Evolutionary conservation across 2,329 filamentous ascomycete genomes (phyloP), one percentile per base, ranked within the genome.

Genomic region (Fusarium sororula): DNA sequence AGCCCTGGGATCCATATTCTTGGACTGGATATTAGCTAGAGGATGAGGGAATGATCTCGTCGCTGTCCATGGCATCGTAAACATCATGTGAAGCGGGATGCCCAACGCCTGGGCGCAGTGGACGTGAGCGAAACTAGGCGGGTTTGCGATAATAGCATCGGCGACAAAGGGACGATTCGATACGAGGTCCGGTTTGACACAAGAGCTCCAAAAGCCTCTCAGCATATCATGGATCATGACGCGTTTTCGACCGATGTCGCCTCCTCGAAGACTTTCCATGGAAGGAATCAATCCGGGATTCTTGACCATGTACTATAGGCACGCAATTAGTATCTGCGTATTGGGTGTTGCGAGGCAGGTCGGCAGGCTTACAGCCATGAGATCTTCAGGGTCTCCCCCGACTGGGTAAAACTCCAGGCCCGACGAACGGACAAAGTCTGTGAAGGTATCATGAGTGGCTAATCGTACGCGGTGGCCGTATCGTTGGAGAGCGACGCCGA

Each of bases 121-220:
- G 2, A 94, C 85, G 77, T 95, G 93, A 0, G 91, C 92, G 80
- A 95, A 94, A 68, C 89, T 92, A 0, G 92, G 93, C 0, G 94
- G 94, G 72, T 96, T 96, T 0, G 94, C 93, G 63, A 96, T 96
- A 72, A 96, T 95, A 22, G 90, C 92, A 79, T 96, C 91, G 0
- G 91, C 91, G 13, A 93, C 84, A 72, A 93, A 93, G 0, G 89
- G 87, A 5, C 35, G 30, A 8, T 24, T 45, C 2, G 47, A 53
- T 7, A 54, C 28, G 1, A 8, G 47, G 4, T 65, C 63, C 0
- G 63, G 57, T 2, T 54, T 35, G 12, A 65, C 39, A 5, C 63
- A 66, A 32, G 58, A 53, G 18, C 15, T 45, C 58, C 58, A 66
- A 7, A 41, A 63, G 11, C 35, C 47, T 4, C 24, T 18, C 1